Base-by-base conservation (phyloP, 805 yeast genomes). In the Pichia membranifaciens region DNA sequence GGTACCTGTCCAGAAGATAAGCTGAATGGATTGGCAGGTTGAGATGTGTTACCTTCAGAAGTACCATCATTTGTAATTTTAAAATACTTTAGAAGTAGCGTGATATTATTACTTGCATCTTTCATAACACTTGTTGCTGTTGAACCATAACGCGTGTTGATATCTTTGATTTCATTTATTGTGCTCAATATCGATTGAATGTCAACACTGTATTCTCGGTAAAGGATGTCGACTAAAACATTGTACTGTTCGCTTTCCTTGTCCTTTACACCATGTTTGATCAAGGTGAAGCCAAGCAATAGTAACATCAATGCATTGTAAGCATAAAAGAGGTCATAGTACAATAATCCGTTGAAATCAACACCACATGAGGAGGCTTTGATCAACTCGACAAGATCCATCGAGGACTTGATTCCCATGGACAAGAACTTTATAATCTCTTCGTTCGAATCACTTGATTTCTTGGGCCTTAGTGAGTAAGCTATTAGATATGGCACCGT, bases 241-340 rank as follows among this genome's bases (percentile, higher is more conserved):
- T 47, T 41, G 23, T 46, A 45, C 6, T 47, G 38, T 8, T 37
- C 25, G 10, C 35, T 15, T 12, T 25, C 44, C 25, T 42, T 38
- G 32, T 40, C 48, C 15, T 7, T 31, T 5, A 44, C 44, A 12
- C 52, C 52, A 2, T 43, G 49, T 22, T 53, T 49, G 16, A 53
- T 44, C 38, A 56, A 62, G 45, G 69, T 61, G 47, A 58, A 61
- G 23, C 65, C 61, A 36, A 68, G 46, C 15, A 69, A 60, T n/a
- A 69, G 49, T 0, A 62, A 60, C 58, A 71, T 55, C 1, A 61
- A 56, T 2, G 71, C 61, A 40, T 61, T 60, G 48, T 71, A 71
- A 3, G 65, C 69, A 51, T 58, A 59, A 55, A 66, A 66, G 40
- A 69, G 55, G 50, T 71, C 74, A 15, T 57, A 54, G 22, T 64